phyloP scores from a whole-genome alignment of 176 grass and related monocot species.

The Phyllostachys edulis region DNA sequence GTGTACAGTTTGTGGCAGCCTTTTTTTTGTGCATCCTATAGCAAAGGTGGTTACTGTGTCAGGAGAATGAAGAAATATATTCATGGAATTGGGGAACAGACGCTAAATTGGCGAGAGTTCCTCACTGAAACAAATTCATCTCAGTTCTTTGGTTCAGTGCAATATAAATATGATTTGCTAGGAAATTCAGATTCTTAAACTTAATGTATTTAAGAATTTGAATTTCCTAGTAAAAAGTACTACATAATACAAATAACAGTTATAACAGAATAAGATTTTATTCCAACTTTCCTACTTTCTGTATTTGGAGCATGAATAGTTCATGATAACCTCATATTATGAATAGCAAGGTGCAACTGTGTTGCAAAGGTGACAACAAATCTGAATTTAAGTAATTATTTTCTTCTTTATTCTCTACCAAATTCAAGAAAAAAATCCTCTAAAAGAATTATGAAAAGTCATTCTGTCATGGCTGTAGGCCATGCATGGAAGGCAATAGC shows the following conservation, averaged over 20 bases:
- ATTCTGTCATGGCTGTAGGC: not conserved
- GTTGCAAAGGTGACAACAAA: not conserved
- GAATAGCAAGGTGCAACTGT: not conserved
- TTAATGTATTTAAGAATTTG: not conserved
- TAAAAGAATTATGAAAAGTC: not conserved
- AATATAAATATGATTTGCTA: not conserved
- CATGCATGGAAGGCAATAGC: no score
- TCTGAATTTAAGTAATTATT: constrained; percentile 2
- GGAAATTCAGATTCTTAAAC: not conserved
- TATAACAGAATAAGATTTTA: not conserved
- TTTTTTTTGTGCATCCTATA: not conserved
- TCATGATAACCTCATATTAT: not conserved
- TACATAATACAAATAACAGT: not conserved
- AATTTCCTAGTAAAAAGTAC: not conserved
- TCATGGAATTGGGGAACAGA: not conserved
- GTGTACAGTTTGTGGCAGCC: not conserved
- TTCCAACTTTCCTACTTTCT: not conserved
- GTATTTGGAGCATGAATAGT: not conserved
- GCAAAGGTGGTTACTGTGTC: not conserved
- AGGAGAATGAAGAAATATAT: not conserved
- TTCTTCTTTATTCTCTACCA: constrained; percentile 9
- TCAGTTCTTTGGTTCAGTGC: not conserved
- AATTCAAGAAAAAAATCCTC: not conserved
- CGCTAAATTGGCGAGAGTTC: not conserved
- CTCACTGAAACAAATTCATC: not conserved